Base-by-base conservation (phyloP, 164 flowering plant species). In the Nelumbo lutea region DNA sequence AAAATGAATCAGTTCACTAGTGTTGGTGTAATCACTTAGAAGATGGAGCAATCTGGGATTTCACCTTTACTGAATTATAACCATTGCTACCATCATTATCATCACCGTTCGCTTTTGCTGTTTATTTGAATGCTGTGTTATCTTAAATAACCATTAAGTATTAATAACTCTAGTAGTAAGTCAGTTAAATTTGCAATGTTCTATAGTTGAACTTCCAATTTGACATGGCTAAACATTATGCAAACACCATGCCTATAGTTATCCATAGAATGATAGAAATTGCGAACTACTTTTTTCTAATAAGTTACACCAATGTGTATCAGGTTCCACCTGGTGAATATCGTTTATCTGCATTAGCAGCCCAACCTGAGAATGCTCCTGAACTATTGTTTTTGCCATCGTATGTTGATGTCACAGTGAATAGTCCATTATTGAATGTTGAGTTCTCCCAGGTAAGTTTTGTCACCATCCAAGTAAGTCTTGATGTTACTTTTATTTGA, bases 261-360 rank as follows among this genome's bases (percentile, higher is more conserved):
- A 41, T 60, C 62, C 43, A 42, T 11, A 2, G 7, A 27, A 27
- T 57, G 62, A 60, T 60, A 11, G 62, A 41, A 41, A 9, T 10
- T 60, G n/a, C 13, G 42, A 3, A 57, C 5, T 7, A 3, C 8
- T 59, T 8, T 8, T 11, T 10, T 41, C 43, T 60, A 7, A 11
- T 41, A 3, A 9, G 40, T 65, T 13, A 6, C 42, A 45, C 41
- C 14, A 42, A n/a, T 72, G 45, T 72, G 61, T 59, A 60, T 62
- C 76, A 93, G 98, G 98, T 93, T 76, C 88, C 84, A 55, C 79
- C 89, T 15, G 99, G 98, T 50, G 98, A 90, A 75, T 96, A 96
- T 79, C 96, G 92, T 64, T 70, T 96, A 63, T 86, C 95, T 71
- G 91, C 98, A 64, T 44, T 90, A 72, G 82, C 94, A 61, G 86